A percentile compares a stretch with the other conserved stretches of the same genome.
phyloP scores from a whole-genome alignment of 108 stramenopile genomes.

The Nitzschia sp. region DNA sequence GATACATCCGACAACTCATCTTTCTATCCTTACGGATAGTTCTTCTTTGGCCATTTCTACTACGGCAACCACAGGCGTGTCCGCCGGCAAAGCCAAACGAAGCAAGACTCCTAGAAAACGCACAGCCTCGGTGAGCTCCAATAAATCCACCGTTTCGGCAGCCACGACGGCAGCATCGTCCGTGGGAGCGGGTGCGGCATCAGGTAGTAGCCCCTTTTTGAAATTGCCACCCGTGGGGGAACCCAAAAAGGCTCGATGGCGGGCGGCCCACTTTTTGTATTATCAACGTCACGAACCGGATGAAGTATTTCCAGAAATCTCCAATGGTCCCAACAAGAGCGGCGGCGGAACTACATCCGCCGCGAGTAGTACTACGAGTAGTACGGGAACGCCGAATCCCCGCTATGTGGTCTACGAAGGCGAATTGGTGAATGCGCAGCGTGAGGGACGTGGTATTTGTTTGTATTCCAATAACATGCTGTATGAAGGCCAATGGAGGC shows the following conservation, averaged over 20 bases:
- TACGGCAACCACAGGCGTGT: too few relatives aligned
- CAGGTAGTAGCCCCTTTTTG: not conserved
- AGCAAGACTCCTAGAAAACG: constrained; percentile 16
- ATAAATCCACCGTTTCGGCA: not conserved
- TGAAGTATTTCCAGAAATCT: not conserved
- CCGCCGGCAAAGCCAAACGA: not conserved
- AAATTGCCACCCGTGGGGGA: constrained; percentile 67
- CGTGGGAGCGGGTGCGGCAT: not conserved
- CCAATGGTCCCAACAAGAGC: constrained; percentile 1
- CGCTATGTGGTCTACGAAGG: constrained; percentile 87
- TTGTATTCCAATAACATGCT: constrained; percentile 76
- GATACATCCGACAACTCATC: too few relatives aligned
- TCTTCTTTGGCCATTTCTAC: too few relatives aligned
- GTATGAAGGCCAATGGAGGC: constrained; percentile 88
- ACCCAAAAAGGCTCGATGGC: constrained; percentile 72
- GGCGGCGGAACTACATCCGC: not conserved
- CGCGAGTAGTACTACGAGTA: not conserved
- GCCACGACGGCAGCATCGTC: not conserved
- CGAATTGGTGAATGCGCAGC: constrained; percentile 69
- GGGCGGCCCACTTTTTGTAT: constrained; percentile 84
- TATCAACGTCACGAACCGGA: constrained; percentile 58
- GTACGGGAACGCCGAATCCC: constrained; percentile 19
- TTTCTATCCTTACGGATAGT: too few relatives aligned
- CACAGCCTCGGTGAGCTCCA: not conserved
- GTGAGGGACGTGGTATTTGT: constrained; percentile 84